Percentiles rank a stretch among this genome's conserved stretches.
Evolutionary conservation across 257 asterid species (phyloP).

Genomic region (Capsicum chinense): DNA sequence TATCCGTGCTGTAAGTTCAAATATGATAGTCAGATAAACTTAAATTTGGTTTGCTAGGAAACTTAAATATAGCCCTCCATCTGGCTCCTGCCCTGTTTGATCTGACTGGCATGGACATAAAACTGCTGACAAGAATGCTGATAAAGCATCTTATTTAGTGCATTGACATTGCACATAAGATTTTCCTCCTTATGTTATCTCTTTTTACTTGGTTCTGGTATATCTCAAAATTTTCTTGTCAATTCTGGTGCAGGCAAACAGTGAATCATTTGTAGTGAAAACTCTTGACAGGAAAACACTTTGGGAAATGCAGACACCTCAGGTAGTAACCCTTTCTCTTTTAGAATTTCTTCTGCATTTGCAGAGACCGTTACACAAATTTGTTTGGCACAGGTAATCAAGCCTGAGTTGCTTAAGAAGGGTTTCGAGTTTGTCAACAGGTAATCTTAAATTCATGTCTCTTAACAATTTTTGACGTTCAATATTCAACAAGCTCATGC

Average conservation of each 20-base stretch:
- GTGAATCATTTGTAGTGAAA: constrained; percentile 76
- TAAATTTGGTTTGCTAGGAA: not conserved
- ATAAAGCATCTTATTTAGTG: not conserved
- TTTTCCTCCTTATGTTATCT: not conserved
- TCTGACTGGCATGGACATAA: not conserved
- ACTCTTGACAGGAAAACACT: constrained; percentile 91
- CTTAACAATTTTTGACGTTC: not conserved
- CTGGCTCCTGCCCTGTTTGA: not conserved
- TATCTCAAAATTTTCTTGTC: not conserved
- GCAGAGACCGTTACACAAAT: not conserved
- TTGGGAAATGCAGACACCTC: constrained; percentile 99
- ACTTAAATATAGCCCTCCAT: not conserved
- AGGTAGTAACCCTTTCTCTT: constrained; percentile 51
- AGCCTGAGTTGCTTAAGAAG: constrained; percentile 86
- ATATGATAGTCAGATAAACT: not conserved
- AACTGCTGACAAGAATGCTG: not conserved
- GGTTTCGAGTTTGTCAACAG: constrained; percentile 88
- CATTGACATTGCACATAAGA: not conserved
- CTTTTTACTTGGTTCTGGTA: not conserved
- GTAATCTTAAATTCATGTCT: constrained; percentile 41
- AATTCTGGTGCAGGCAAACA: constrained; percentile 65
- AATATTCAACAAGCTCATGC: constrained; percentile 3
- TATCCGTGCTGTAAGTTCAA: not conserved
- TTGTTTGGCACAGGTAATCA: constrained; percentile 64
- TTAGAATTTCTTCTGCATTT: not conserved